Percentiles rank a stretch among this genome's conserved stretches.
These are phyloP conservation scores for Glebionis coronaria DNA, from an alignment of 129 eudicot genomes.

Conservation along the genomic window DNA sequence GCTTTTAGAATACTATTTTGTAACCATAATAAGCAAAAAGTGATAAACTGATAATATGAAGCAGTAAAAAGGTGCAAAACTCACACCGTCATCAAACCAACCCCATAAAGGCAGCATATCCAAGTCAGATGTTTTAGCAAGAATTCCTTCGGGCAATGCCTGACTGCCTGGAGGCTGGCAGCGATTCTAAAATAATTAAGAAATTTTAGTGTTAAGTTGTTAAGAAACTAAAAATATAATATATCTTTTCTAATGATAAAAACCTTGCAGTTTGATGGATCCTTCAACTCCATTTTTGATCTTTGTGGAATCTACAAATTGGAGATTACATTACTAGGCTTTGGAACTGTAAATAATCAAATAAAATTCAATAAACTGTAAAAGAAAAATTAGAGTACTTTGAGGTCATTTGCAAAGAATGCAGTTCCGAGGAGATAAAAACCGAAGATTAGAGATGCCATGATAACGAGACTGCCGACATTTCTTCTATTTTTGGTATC, in stretches of 20 bases:
- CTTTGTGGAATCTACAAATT: slow-evolving; percentile 29
- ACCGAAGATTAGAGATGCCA: slow-evolving; percentile 44
- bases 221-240: slow-evolving; percentile 8
- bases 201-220: slow-evolving; percentile 11
- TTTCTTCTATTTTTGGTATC: slow-evolving; percentile 49
- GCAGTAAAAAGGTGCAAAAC: background rate
- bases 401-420: slow-evolving; percentile 43
- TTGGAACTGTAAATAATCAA: background rate
- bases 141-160: slow-evolving; percentile 70
- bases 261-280: slow-evolving; percentile 49
- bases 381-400: slow-evolving; percentile 29
- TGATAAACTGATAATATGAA: too few relatives aligned
- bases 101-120: slow-evolving; percentile 79
- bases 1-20: background rate
- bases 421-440: slow-evolving; percentile 51
- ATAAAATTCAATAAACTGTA: background rate
- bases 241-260: slow-evolving; percentile 12
- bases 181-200: slow-evolving; percentile 40
- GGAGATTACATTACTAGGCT: slow-evolving; percentile 17
- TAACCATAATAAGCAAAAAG: background rate
- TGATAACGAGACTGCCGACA: slow-evolving; percentile 36
- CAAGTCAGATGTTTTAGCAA: slow-evolving; percentile 65
- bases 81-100: slow-evolving; percentile 28
- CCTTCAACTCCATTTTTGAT: slow-evolving; percentile 28
- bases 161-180: slow-evolving; percentile 76